Percentiles rank a stretch among this genome's conserved stretches.
Evolutionary conservation across 768 basidiomycete genomes (phyloP).

Genomic region (Tubosaeta sp.): DNA sequence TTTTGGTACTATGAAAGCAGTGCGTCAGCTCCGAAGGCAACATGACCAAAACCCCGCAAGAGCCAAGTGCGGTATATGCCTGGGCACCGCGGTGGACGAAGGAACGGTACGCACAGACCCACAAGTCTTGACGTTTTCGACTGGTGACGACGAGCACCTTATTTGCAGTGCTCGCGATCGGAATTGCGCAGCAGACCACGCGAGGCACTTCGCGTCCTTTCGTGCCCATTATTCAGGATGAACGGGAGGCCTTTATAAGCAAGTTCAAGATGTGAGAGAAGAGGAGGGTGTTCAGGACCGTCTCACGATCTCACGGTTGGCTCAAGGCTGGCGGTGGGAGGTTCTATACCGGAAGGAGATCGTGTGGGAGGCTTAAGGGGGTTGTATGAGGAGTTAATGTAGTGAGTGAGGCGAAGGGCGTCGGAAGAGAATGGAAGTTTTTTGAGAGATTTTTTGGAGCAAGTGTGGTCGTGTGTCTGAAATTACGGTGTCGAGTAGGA

Average conservation of each 20-base stretch:
- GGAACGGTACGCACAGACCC: constrained; percentile 74
- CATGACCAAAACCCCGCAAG: neutral
- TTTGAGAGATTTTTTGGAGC: constrained; percentile 14
- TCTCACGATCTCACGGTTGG: neutral
- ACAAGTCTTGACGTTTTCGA: constrained; percentile 72
- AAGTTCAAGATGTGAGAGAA: neutral
- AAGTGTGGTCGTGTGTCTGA: constrained; percentile 36
- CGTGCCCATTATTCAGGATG: constrained; percentile 38
- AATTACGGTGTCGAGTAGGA: constrained; percentile 26
- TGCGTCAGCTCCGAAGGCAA: constrained; percentile 6
- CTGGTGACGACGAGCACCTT: constrained; percentile 83
- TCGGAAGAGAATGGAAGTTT: constrained; percentile 20
- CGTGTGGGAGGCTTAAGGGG: constrained; percentile 5
- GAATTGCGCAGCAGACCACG: constrained; percentile 88
- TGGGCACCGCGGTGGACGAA: neutral
- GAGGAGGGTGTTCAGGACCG: neutral
- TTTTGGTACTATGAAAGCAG: constrained; percentile 66
- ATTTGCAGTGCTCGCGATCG: constrained; percentile 66
- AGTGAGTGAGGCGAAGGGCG: neutral
- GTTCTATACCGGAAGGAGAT: neutral
- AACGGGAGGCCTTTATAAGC: constrained; percentile 1
- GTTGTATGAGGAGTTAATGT: constrained; percentile 5
- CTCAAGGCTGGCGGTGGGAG: constrained; percentile 2
- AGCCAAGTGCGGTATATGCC: neutral
- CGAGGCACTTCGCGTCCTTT: constrained; percentile 80